Conservation (phyloP, 1,139 yeast genomes). For the Saccharomyces hybrid region DNA sequence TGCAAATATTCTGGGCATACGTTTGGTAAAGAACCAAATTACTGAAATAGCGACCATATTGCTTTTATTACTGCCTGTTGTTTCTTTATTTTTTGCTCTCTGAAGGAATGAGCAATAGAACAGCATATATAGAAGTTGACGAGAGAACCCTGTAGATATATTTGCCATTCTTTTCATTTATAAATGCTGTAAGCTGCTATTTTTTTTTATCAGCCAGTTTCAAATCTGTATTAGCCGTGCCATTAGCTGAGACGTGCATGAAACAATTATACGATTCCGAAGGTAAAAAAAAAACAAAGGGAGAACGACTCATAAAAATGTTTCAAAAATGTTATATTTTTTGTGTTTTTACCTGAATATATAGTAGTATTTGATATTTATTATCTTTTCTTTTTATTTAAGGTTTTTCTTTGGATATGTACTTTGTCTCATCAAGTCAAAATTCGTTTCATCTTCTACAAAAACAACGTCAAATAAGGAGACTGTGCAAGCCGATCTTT, state of each 20-base stretch:
- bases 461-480: constrained; percentile 2
- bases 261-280: neutral
- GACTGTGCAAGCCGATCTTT: neutral
- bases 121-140: too few relatives aligned
- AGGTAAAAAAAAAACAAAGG: neutral
- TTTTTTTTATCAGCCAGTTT: neutral
- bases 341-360: neutral
- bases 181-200: neutral
- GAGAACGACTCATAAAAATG: neutral
- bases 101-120: neutral
- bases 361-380: neutral
- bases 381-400: neutral
- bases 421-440: constrained; percentile 1
- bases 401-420: neutral
- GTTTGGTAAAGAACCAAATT: constrained; percentile 22
- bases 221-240: neutral
- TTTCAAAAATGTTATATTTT: neutral
- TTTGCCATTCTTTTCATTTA: neutral
- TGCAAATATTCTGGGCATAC: constrained; percentile 26
- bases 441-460: neutral
- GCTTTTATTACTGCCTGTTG: neutral
- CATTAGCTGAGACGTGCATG: neutral
- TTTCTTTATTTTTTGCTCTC: neutral
- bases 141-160: too few relatives aligned
- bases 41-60: constrained; percentile 14